Evolutionary conservation across 1,139 yeast genomes (phyloP).

Genomic region (Lodderomyces metapsilosis): DNA sequence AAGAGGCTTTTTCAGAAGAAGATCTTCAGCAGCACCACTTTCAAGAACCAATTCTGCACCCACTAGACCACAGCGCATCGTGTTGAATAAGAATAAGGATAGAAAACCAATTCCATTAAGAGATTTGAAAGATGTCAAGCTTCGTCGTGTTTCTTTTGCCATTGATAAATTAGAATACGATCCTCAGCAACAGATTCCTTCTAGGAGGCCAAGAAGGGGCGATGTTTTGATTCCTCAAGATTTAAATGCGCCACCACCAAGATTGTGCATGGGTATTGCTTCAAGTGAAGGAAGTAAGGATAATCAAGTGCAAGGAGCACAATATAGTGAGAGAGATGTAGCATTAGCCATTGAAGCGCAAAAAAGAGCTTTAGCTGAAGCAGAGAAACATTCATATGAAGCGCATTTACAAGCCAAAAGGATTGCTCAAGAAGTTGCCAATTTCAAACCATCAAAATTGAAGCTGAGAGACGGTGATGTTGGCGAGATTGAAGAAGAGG

Average conservation of each 20-base stretch:
- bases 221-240: constrained; percentile 78
- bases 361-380: constrained; percentile 52
- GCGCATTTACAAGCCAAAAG: constrained; percentile 71
- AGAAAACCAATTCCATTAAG: constrained; percentile 34
- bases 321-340: constrained; percentile 51
- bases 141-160: constrained; percentile 74
- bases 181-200: constrained; percentile 96
- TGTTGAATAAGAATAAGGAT: constrained; percentile 48
- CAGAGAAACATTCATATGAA: constrained; percentile 70
- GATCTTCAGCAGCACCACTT: constrained; percentile 11
- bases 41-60: constrained; percentile 5
- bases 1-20: constrained; percentile 14
- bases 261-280: constrained; percentile 63
- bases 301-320: constrained; percentile 4
- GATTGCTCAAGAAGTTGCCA: constrained; percentile 61
- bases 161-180: constrained; percentile 66
- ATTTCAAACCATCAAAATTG: constrained; percentile 25
- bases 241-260: constrained; percentile 57
- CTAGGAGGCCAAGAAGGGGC: constrained; percentile 78
- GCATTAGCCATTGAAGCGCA: constrained; percentile 58
- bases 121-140: constrained; percentile 33
- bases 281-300: constrained; percentile 2
- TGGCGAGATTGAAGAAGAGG: constrained; percentile 20
- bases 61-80: constrained; percentile 24
- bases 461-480: constrained; percentile 12